These are phyloP conservation scores for Pythium sp. DNA, from an alignment of 352 stramenopile genomes.

Conservation along the genomic window DNA sequence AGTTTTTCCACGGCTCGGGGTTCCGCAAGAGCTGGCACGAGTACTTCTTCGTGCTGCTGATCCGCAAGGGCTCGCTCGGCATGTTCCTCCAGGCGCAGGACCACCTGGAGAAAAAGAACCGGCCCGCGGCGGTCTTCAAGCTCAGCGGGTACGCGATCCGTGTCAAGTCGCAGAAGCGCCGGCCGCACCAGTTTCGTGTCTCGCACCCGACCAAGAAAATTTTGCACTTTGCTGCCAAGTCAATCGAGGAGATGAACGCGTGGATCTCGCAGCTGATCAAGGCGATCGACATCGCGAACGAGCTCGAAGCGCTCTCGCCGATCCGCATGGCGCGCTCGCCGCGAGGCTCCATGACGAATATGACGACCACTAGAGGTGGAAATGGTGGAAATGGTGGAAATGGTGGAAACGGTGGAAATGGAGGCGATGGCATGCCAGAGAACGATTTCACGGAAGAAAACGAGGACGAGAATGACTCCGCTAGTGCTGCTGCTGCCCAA, in stretches of 20 bases:
- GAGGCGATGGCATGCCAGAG: neutral
- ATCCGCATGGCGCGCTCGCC: conserved; percentile 1
- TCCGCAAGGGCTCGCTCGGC: conserved; percentile 67
- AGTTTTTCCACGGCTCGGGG: conserved; percentile 50
- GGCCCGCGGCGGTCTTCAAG: conserved; percentile 59
- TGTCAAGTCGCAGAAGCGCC: conserved; percentile 61
- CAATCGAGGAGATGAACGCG: conserved; percentile 67
- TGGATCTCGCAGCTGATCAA: conserved; percentile 65
- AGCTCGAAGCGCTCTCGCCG: conserved; percentile 31
- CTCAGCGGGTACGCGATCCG: conserved; percentile 65
- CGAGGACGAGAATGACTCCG: neutral
- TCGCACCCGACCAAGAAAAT: conserved; percentile 56
- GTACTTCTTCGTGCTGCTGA: conserved; percentile 72
- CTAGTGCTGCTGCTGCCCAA: neutral
- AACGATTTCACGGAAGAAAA: conserved; percentile 18
- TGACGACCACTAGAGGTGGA: neutral
- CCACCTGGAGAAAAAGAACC: conserved; percentile 39
- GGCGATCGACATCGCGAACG: conserved; percentile 57
- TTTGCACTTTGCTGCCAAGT: conserved; percentile 51
- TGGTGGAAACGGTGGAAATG: neutral
- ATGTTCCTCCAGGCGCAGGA: conserved; percentile 57
- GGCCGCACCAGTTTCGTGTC: conserved; percentile 61
- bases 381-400: neutral
- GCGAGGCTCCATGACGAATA: conserved; percentile 1
- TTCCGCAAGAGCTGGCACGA: conserved; percentile 63